Conservation (phyloP, 2,329 filamentous ascomycete species). For the Claviceps sp. region DNA sequence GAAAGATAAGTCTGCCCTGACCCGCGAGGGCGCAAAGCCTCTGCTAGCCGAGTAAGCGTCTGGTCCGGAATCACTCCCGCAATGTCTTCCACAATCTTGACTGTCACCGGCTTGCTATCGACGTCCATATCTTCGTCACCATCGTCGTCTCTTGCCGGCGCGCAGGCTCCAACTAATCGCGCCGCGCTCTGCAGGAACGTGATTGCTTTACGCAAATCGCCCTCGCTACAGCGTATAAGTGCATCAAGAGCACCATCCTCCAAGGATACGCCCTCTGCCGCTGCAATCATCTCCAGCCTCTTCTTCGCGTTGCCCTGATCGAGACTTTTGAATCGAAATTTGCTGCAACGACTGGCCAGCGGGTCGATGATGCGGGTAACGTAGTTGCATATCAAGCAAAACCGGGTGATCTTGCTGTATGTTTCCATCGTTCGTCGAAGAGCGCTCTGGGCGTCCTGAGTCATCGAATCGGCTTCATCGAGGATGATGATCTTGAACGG, state of each 20-base stretch:
- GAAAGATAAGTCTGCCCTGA: conserved; percentile 54
- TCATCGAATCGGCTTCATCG: conserved; percentile 98
- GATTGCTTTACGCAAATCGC: conserved; percentile 90
- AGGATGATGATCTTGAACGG: conserved; percentile 99
- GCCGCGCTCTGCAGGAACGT: conserved; percentile 95
- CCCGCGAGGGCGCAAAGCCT: conserved; percentile 62
- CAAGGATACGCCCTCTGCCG: conserved; percentile 60
- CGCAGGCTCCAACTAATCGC: conserved; percentile 60
- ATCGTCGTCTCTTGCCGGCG: conserved; percentile 32
- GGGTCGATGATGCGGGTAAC: conserved; percentile 97
- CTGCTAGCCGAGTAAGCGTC: conserved; percentile 57
- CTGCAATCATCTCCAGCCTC: conserved; percentile 71
- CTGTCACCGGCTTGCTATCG: conserved; percentile 51
- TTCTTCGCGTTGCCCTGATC: conserved; percentile 73
- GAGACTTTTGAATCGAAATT: conserved; percentile 94
- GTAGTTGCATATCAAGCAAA: conserved; percentile 97
- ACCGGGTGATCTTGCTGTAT: conserved; percentile 89
- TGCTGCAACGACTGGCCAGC: conserved; percentile 81
- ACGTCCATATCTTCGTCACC: conserved; percentile 50
- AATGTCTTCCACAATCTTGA: conserved; percentile 81
- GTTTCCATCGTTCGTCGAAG: conserved; percentile 95
- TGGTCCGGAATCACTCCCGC: conserved; percentile 77
- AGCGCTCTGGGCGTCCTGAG: conserved; percentile 90
- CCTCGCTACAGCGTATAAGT: conserved; percentile 77
- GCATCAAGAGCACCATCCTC: conserved; percentile 72